A percentile compares a stretch with the other conserved stretches of the same genome.
phyloP scores from a whole-genome alignment of 129 eudicot genomes.

The Pseudognaphalium luteoalbum region DNA sequence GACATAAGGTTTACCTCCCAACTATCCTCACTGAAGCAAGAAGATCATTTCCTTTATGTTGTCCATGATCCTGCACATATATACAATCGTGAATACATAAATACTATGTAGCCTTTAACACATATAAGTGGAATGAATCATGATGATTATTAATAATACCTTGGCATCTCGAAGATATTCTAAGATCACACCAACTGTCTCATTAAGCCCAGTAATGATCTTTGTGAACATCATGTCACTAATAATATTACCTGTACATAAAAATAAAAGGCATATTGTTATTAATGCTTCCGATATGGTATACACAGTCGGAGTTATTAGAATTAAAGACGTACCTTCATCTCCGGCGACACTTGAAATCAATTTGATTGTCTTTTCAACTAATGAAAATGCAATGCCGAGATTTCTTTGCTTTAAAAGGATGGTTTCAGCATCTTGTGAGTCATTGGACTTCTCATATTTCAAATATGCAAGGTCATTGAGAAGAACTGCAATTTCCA shows the following conservation, averaged over 20 bases:
- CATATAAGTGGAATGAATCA: not conserved
- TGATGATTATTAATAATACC: constrained; percentile 34
- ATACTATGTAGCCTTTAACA: constrained; percentile 4
- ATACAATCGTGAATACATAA: constrained; percentile 15
- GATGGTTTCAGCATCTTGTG: constrained; percentile 39
- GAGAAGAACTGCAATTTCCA: constrained; percentile 90
- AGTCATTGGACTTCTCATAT: constrained; percentile 59
- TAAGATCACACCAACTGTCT: constrained; percentile 69
- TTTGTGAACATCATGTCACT: constrained; percentile 60
- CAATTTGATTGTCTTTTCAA: constrained; percentile 74
- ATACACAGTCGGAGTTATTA: not conserved
- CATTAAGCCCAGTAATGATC: constrained; percentile 81
- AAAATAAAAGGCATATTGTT: constrained; percentile 4
- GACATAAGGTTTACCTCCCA: constrained; percentile 59
- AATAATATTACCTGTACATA: constrained; percentile 44
- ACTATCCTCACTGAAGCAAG: constrained; percentile 84
- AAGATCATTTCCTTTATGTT: constrained; percentile 81
- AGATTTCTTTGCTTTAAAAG: constrained; percentile 60
- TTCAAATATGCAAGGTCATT: constrained; percentile 84
- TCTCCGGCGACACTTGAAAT: constrained; percentile 63
- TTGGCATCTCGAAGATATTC: constrained; percentile 94
- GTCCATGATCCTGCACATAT: constrained; percentile 66
- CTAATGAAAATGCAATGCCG: constrained; percentile 69
- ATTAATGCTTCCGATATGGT: not conserved
- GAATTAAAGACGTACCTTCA: constrained; percentile 51